A percentile compares a stretch with the other conserved stretches of the same genome.
Conservation (phyloP, 805 yeast genomes). For the Kodamaea restingae region DNA sequence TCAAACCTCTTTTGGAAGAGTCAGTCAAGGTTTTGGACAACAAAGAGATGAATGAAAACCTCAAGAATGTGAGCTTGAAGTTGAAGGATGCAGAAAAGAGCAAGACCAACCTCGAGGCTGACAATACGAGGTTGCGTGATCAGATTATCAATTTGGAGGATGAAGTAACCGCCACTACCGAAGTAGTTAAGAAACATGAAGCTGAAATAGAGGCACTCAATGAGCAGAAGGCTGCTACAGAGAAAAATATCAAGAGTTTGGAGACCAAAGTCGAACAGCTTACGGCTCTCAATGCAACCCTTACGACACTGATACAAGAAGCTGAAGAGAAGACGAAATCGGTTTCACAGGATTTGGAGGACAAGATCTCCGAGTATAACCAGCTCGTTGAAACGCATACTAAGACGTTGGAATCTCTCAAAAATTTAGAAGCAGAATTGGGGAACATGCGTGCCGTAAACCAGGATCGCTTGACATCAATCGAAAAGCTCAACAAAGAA, state of each 20-base stretch:
- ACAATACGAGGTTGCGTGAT: conserved; percentile 39
- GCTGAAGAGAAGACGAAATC: conserved; percentile 24
- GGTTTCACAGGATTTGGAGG: conserved; percentile 9
- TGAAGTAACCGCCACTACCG: conserved; percentile 25
- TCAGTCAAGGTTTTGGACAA: conserved; percentile 57
- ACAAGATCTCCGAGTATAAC: conserved; percentile 9
- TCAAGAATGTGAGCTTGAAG: conserved; percentile 46
- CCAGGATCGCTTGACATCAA: conserved; percentile 6
- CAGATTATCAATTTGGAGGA: conserved; percentile 31
- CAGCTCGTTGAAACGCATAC: conserved; percentile 10
- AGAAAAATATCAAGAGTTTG: conserved; percentile 25
- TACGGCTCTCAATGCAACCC: conserved; percentile 27
- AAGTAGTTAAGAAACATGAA: conserved; percentile 44
- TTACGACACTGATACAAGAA: conserved; percentile 29
- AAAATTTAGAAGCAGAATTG: conserved; percentile 8
- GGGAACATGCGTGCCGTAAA: conserved; percentile 10
- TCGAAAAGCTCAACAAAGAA: conserved; percentile 11
- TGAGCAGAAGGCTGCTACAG: conserved; percentile 32
- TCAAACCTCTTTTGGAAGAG: conserved; percentile 73
- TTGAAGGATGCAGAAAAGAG: conserved; percentile 34
- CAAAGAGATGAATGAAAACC: conserved; percentile 53
- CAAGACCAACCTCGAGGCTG: conserved; percentile 27
- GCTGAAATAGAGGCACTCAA: conserved; percentile 41
- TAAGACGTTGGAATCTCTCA: conserved; percentile 2
- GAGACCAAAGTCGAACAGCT: conserved; percentile 26